Base-by-base conservation (phyloP, 1,139 yeast genomes). In the Lodderomyces theae region DNA sequence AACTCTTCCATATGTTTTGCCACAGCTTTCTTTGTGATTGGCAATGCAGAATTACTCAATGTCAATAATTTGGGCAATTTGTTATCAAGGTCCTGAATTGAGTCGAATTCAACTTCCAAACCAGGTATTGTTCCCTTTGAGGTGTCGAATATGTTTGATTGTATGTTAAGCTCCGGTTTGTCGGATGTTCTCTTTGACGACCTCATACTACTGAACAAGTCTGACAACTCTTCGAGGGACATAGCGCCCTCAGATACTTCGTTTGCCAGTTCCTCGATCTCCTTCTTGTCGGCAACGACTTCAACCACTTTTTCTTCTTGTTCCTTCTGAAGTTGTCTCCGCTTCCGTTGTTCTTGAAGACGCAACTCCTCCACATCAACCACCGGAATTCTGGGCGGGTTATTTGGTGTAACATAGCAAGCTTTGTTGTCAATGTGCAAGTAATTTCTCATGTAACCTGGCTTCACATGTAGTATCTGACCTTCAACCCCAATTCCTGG, bases 361-460 rank as follows among this genome's bases (percentile, higher is more conserved):
- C 39, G 37, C 18, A 34, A 18, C 13, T 34, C 40, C 21, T 40
- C 40, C 8, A 22, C 26, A 56, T 73, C 69, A 12, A 79, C 83
- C 21, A 83, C 78, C 1, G 87, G 86, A 40, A 86, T 74, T 41
- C 71, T 69, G 36, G 87, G 83, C 6, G 76, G 74, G 44, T 73
- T 67, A 12, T 71, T 76, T 35, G 70, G 66, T 29, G 77, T 59
- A 24, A 85, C 71, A 56, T 85, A 86, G 29, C 79, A 77, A 3
- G 96, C 96, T 37, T 86, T 85, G 51, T 86, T 82, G 46, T 68
- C 56, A 39, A 78, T 77, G 53, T 88, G 88, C 43, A 89, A 72
- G 52, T 68, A 77, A 63, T 86, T 86, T 59, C 92, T 77, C 96
- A 89, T 89, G 45, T 78, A 72, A 13, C 92, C 86, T 25, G 95